Evolutionary conservation across 345 rosid genomes (phyloP).

Genomic region (Citrus reticulata): DNA sequence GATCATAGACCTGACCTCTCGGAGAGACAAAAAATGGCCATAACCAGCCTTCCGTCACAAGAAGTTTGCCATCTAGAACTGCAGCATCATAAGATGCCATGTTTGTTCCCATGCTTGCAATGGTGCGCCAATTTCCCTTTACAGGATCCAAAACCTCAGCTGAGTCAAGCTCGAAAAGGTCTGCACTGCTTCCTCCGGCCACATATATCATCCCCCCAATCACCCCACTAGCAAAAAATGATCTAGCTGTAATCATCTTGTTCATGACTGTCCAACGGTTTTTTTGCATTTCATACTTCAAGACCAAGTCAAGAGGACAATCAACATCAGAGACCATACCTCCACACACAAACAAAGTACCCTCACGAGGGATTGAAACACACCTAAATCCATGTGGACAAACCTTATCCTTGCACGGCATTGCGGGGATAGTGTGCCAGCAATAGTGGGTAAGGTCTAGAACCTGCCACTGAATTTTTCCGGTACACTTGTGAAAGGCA

Average conservation of each 20-base stretch:
- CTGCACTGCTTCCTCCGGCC: conserved; percentile 77
- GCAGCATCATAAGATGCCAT: conserved; percentile 88
- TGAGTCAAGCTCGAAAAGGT: conserved; percentile 64
- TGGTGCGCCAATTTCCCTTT: conserved; percentile 54
- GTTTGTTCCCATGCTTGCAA: conserved; percentile 64
- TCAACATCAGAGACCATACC: conserved; percentile 80
- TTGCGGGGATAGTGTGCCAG: conserved; percentile 80
- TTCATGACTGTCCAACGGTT: conserved; percentile 74
- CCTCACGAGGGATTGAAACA: conserved; percentile 53
- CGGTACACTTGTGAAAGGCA: conserved; percentile 69
- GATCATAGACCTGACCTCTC: conserved; percentile 85
- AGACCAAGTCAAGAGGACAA: conserved; percentile 68
- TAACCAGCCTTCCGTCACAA: conserved; percentile 91
- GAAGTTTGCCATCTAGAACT: conserved; percentile 72
- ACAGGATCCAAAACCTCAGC: conserved; percentile 75
- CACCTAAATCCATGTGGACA: conserved; percentile 79
- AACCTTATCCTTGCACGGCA: conserved; percentile 81
- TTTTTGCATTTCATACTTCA: conserved; percentile 75
- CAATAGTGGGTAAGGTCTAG: conserved; percentile 60
- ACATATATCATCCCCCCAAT: conserved; percentile 73
- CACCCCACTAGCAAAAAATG: conserved; percentile 72
- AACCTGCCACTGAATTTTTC: conserved; percentile 81
- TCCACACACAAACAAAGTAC: conserved; percentile 77
- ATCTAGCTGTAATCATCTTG: conserved; percentile 66
- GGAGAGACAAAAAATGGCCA: conserved; percentile 90